A percentile compares a stretch with the other conserved stretches of the same genome.
phyloP scores from a whole-genome alignment of 371 early-diverging fungal genomes.

The Vairimorpha ceranae region DNA sequence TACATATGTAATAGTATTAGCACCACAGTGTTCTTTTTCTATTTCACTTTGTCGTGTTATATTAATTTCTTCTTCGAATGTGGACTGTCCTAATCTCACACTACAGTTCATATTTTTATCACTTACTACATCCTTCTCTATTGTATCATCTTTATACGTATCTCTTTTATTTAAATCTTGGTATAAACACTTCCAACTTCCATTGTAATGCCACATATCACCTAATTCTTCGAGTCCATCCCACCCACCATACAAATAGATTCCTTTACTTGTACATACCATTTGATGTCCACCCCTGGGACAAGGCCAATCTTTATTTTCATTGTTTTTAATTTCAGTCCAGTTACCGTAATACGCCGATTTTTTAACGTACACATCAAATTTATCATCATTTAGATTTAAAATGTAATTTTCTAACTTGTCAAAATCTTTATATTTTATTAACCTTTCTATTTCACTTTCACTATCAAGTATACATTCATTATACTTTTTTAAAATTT shows the following conservation, averaged over 20 bases:
- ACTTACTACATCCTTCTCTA: background rate
- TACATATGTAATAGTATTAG: too few relatives aligned
- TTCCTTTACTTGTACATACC: slow-evolving; percentile 70
- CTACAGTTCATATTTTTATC: background rate
- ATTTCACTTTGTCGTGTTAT: background rate
- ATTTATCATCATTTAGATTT: background rate
- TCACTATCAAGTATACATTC: background rate
- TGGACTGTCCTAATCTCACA: background rate
- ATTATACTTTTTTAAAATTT: background rate
- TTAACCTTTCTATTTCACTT: background rate
- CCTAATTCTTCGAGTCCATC: slow-evolving; percentile 74
- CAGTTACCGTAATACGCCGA: background rate
- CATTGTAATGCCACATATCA: slow-evolving; percentile 78
- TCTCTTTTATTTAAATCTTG: background rate
- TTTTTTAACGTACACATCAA: slow-evolving; percentile 11
- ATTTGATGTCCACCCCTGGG: slow-evolving; percentile 89
- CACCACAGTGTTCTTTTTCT: too few relatives aligned
- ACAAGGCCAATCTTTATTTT: slow-evolving; percentile 50
- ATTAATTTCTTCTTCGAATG: background rate
- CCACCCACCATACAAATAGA: slow-evolving; percentile 88
- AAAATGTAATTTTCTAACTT: background rate
- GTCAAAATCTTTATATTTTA: background rate
- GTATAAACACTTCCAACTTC: background rate
- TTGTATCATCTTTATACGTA: background rate
- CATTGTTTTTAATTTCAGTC: background rate